Conservation (phyloP, 225 moss, liverwort and hornwort species). For the Anthoceros angustus region DNA sequence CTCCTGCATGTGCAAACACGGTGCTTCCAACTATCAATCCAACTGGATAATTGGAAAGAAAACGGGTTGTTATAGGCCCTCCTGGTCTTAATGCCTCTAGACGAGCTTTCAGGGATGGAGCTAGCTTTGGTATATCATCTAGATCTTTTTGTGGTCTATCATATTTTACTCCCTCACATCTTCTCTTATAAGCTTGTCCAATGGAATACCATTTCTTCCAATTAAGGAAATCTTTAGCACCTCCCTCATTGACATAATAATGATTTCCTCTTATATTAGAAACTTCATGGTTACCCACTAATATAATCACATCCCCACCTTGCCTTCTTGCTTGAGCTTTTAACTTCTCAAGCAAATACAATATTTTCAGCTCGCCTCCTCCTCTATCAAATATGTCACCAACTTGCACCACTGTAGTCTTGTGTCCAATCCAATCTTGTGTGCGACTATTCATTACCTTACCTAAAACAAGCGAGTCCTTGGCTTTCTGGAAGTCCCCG, state of each 20-base stretch:
- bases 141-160: background rate
- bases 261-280: background rate
- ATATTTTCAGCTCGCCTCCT: constrained; percentile 7
- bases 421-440: constrained; percentile 7
- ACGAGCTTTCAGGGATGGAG: background rate
- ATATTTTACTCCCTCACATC: background rate
- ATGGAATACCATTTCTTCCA: constrained; percentile 8
- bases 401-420: constrained; percentile 10
- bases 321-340: constrained; percentile 6
- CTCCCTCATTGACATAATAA: background rate
- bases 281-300: constrained; percentile 16
- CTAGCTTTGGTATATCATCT: background rate
- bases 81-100: constrained; percentile 13
- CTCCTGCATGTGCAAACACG: constrained; percentile 16
- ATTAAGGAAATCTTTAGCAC: background rate
- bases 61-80: constrained; percentile 9
- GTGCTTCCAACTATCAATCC: constrained; percentile 11
- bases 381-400: constrained; percentile 15
- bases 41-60: constrained; percentile 5
- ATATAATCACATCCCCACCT: constrained; percentile 8
- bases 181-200: background rate
- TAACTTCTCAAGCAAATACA: constrained; percentile 12
- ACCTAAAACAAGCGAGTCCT: background rate
- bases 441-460: constrained; percentile 2
- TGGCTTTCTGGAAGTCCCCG: constrained; percentile 8